Evolutionary conservation across 106 monocot species (phyloP), one percentile per base, ranked within the genome.

Genomic region (Dioscorea dumetorum): DNA sequence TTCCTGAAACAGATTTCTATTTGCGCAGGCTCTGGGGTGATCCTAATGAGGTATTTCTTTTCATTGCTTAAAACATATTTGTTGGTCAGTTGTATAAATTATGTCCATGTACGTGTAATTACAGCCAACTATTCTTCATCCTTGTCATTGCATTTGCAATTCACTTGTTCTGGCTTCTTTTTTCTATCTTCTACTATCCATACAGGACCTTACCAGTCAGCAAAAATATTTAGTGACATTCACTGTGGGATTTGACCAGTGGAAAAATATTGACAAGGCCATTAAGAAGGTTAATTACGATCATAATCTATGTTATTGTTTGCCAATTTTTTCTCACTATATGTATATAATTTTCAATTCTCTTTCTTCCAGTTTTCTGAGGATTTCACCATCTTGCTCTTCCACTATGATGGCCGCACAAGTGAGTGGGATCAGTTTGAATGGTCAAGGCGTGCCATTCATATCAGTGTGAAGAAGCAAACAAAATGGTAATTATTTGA

Each of bases 381-480:
- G 16, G 71, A 81, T 69, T 85, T 85, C 64, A 81, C 74, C 3
- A 81, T 81, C 24, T 34, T 85, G 64, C 81, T 85, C 35, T 85
- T 85, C 63, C 85, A 85, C 67, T 81, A 85, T 68, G 85, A 85
- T 72, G 81, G 81, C 24, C 77, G 68, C 18, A 65, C 75, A 23
- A 85, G 78, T 52, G 81, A 85, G 50, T 85, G 85, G 85, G 85
- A 85, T 23, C 67, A 81, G 69, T 81, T 72, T 66, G 85, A 81
- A 56, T 85, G 85, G 85, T 85, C 85, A 16, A 63, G 81, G 72
- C 80, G 54, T 52, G 85, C 80, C 31, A 75, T 85, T 81, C 85
- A 85, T 74, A 78, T 85, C 50, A 81, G 85, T 74, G 80, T 66
- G 33, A 77, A 21, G 52, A 81, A 72, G 58, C 85, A 85, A 85